Evolutionary conservation across 2,329 filamentous ascomycete species (phyloP).

Genomic region (Fusarium sp.): DNA sequence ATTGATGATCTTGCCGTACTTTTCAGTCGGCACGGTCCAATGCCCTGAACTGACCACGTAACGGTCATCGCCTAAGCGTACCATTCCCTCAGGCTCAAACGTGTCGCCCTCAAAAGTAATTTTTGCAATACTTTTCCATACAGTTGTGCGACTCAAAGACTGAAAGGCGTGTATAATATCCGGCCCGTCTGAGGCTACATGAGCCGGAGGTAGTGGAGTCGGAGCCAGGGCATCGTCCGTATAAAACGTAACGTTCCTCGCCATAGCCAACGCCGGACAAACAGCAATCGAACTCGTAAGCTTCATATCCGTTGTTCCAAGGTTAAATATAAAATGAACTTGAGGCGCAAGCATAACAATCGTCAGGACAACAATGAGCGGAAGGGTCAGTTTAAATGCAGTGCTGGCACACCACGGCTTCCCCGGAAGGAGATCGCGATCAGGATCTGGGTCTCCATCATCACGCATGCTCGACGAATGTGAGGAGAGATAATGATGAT

Average conservation of each 20-base stretch:
- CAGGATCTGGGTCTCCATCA: slow-evolving; percentile 1
- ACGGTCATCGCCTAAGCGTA: slow-evolving; percentile 53
- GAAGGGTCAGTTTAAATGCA: slow-evolving; percentile 24
- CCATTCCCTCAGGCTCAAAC: slow-evolving; percentile 60
- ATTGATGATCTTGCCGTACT: slow-evolving; percentile 57
- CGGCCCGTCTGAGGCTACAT: slow-evolving; percentile 47
- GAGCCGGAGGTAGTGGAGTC: slow-evolving; percentile 48
- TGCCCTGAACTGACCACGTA: slow-evolving; percentile 58
- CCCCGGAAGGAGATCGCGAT: not conserved
- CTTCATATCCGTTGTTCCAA: slow-evolving; percentile 25
- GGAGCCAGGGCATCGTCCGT: slow-evolving; percentile 46
- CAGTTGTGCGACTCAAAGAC: slow-evolving; percentile 50
- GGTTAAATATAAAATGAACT: slow-evolving; percentile 7
- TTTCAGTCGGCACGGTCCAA: slow-evolving; percentile 52
- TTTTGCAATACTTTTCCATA: slow-evolving; percentile 54
- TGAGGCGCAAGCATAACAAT: slow-evolving; percentile 29
- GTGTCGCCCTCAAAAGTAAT: slow-evolving; percentile 56
- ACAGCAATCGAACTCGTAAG: slow-evolving; percentile 26
- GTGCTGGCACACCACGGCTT: slow-evolving; percentile 21
- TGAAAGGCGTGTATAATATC: slow-evolving; percentile 51
- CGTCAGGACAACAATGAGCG: slow-evolving; percentile 29
- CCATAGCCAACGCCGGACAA: slow-evolving; percentile 28
- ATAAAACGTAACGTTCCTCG: slow-evolving; percentile 49
- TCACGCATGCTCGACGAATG: slow-evolving; percentile 12
- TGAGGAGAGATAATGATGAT: not conserved